A percentile compares a stretch with the other conserved stretches of the same genome.
Conservation (phyloP, 352 stramenopile genomes). For the Phytophthora quininea region DNA sequence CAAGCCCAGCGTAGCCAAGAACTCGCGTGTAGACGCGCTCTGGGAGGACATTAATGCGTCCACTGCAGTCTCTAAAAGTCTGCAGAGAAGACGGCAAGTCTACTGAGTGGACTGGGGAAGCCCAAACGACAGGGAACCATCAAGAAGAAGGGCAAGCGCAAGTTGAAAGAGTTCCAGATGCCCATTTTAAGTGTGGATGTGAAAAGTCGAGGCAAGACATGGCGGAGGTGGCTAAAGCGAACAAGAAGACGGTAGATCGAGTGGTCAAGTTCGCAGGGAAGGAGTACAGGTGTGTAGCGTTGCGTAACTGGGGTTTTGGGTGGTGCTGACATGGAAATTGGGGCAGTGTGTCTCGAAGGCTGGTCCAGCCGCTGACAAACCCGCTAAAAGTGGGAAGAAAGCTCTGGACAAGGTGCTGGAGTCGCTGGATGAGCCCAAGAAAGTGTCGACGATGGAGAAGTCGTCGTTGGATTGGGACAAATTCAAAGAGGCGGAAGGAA, state of each 20-base stretch:
- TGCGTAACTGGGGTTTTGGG: neutral
- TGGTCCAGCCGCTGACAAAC: neutral
- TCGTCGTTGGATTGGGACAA: slow-evolving; percentile 95
- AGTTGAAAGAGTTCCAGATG: slow-evolving; percentile 72
- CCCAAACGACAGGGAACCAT: slow-evolving; percentile 46
- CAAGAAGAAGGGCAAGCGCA: slow-evolving; percentile 58
- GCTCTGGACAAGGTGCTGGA: slow-evolving; percentile 88
- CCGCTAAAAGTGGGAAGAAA: slow-evolving; percentile 16
- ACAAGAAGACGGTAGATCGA: slow-evolving; percentile 50
- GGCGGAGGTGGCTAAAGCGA: slow-evolving; percentile 11
- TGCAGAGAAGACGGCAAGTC: slow-evolving; percentile 53
- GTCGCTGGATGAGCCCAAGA: slow-evolving; percentile 88
- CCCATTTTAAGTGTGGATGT: slow-evolving; percentile 75
- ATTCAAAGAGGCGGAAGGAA: slow-evolving; percentile 93
- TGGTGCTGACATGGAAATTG: neutral
- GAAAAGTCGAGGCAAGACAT: slow-evolving; percentile 63
- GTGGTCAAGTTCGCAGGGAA: slow-evolving; percentile 88
- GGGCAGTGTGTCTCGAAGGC: slow-evolving; percentile 19
- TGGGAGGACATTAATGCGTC: slow-evolving; percentile 74
- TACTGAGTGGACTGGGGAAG: slow-evolving; percentile 59
- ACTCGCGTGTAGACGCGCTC: slow-evolving; percentile 49
- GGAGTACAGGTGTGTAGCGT: slow-evolving; percentile 69
- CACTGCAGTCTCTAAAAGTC: slow-evolving; percentile 62
- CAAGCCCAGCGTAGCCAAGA: slow-evolving; percentile 29
- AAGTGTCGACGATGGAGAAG: slow-evolving; percentile 95